Conservation (phyloP, 805 yeast genomes). For the Hagleromyces aurorensis region DNA sequence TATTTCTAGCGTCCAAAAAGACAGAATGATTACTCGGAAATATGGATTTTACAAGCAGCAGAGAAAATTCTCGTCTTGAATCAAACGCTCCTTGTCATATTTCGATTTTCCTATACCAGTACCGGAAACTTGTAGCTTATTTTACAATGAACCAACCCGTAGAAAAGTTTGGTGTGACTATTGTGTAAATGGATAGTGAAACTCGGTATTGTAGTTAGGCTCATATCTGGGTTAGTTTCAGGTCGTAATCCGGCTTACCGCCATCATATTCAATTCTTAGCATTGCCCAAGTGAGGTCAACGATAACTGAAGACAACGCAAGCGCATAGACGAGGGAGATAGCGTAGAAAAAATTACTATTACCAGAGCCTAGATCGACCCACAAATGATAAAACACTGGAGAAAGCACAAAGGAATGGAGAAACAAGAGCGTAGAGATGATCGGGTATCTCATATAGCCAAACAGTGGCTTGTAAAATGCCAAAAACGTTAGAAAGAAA, state of each 20-base stretch:
- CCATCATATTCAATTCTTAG: constrained; percentile 58
- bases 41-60: too few species aligned
- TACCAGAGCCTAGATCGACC: constrained; percentile 92
- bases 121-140: too few species aligned
- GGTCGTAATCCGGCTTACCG: constrained; percentile 28
- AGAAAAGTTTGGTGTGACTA: too few species aligned
- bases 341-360: constrained; percentile 93
- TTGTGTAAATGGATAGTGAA: neutral
- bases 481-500: constrained; percentile 40
- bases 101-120: too few species aligned
- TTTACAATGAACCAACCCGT: too few species aligned
- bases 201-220: constrained; percentile 1
- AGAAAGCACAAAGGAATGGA: constrained; percentile 56
- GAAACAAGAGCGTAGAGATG: constrained; percentile 44
- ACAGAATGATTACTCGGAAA: too few species aligned
- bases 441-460: constrained; percentile 40
- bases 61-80: too few species aligned
- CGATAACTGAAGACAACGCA: constrained; percentile 57
- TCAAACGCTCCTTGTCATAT: too few species aligned
- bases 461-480: constrained; percentile 40
- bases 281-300: constrained; percentile 79
- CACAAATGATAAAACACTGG: constrained; percentile 91
- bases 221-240: constrained; percentile 47
- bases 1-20: too few species aligned
- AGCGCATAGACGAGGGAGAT: constrained; percentile 74